Conservation (phyloP, 257 asterid species). For the Solanum paucissectum region DNA sequence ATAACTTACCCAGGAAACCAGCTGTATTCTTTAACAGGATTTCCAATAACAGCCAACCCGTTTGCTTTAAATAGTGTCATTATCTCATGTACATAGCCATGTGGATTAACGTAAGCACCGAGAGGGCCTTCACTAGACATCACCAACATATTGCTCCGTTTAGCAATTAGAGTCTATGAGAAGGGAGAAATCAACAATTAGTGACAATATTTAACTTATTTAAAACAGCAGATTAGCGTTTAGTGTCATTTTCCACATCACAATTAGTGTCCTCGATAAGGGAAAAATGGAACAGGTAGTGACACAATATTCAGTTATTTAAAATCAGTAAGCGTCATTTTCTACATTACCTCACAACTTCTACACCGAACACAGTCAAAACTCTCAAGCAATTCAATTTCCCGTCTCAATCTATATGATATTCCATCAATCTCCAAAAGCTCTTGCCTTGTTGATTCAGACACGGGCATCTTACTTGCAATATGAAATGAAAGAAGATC, state of each 20-base stretch:
- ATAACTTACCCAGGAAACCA: conserved; percentile 93
- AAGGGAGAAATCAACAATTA: conserved; percentile 1
- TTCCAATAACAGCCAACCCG: conserved; percentile 60
- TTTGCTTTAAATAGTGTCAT: conserved; percentile 61
- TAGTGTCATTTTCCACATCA: background rate
- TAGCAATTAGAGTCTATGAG: conserved; percentile 57
- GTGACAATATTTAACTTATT: background rate
- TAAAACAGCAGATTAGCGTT: background rate
- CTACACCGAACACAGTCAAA: conserved; percentile 72
- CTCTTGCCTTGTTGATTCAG: conserved; percentile 87
- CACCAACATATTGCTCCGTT: conserved; percentile 85
- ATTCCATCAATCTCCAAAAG: conserved; percentile 97
- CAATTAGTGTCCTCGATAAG: conserved; percentile 47
- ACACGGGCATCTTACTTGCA: conserved; percentile 89
- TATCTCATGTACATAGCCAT: conserved; percentile 89
- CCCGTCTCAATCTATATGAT: conserved; percentile 77
- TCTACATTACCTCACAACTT: conserved; percentile 63
- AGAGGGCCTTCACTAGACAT: conserved; percentile 98
- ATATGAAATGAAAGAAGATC: conserved; percentile 87
- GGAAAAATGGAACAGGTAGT: background rate
- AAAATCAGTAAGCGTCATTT: background rate
- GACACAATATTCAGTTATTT: background rate
- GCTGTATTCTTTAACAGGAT: conserved; percentile 67
- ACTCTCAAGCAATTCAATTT: conserved; percentile 83
- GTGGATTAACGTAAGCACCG: conserved; percentile 80